Conservation (phyloP, 2,329 filamentous ascomycete species). For the Pestalotiopsis sp. region DNA sequence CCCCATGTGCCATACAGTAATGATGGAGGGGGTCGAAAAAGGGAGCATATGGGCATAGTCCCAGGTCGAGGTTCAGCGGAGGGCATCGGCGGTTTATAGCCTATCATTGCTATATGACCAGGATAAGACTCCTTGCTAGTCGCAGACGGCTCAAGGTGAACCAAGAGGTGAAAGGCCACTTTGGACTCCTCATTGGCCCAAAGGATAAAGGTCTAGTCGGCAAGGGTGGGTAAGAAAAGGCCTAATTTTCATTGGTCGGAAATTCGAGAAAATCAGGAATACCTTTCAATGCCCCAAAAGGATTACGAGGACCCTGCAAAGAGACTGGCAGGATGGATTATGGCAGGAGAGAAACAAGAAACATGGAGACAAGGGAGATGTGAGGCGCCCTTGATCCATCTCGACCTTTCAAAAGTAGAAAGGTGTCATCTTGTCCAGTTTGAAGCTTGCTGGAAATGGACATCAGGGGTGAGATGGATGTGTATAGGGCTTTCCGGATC, state of each 20-base stretch:
- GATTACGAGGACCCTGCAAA: not conserved
- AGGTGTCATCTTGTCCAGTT: slow-evolving; percentile 5
- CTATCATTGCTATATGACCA: slow-evolving; percentile 16
- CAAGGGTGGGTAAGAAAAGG: slow-evolving; percentile 7
- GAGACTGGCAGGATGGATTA: not conserved
- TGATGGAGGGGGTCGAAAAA: not conserved
- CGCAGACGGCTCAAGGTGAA: slow-evolving; percentile 13
- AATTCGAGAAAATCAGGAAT: slow-evolving; percentile 10
- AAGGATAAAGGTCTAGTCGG: not conserved
- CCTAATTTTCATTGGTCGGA: slow-evolving; percentile 8
- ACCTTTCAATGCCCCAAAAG: not conserved
- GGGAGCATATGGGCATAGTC: not conserved
- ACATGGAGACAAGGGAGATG: slow-evolving; percentile 1
- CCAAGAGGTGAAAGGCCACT: slow-evolving; percentile 9
- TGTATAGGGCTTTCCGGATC: not conserved
- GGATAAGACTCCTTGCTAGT: slow-evolving; percentile 13
- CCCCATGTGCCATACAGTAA: slow-evolving; percentile 1
- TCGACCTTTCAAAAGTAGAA: not conserved
- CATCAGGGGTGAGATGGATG: not conserved
- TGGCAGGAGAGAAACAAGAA: not conserved
- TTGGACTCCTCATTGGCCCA: slow-evolving; percentile 13
- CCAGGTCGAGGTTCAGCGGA: slow-evolving; percentile 8
- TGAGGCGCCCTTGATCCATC: not conserved
- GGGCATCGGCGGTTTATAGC: slow-evolving; percentile 9
- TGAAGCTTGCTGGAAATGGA: slow-evolving; percentile 8